Evolutionary conservation across 2,329 filamentous ascomycete genomes (phyloP).

Genomic region (Sporothrix pallida): DNA sequence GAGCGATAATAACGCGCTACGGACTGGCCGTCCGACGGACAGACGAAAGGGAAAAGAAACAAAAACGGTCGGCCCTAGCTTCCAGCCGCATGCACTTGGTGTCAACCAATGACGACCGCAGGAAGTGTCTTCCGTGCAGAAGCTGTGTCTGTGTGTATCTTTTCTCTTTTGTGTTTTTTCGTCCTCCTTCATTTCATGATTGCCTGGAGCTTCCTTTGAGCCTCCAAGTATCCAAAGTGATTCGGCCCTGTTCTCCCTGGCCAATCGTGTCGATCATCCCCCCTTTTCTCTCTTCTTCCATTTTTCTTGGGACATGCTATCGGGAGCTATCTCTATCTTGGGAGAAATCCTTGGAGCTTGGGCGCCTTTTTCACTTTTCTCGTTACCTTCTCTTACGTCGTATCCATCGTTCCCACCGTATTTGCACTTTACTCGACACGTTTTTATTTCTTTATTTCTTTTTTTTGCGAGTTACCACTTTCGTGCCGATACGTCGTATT

Average conservation of each 20-base stretch:
- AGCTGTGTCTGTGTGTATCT: no score
- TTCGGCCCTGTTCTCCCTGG: background rate
- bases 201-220: background rate
- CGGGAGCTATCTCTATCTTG: no score
- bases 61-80: background rate
- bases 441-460: no score
- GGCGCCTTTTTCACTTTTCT: background rate
- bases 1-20: background rate
- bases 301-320: no score
- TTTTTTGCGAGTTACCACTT: background rate
- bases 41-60: background rate
- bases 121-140: background rate
- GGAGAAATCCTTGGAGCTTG: background rate
- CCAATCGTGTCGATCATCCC: background rate
- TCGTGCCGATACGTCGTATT: background rate
- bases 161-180: no score
- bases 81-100: conserved; percentile 1
- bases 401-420: conserved; percentile 2
- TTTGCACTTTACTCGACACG: background rate
- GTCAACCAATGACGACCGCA: conserved; percentile 1
- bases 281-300: background rate
- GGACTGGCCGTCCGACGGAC: conserved; percentile 11
- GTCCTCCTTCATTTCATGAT: background rate
- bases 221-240: background rate
- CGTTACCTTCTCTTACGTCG: background rate